Evolutionary conservation across 2,329 filamentous ascomycete species (phyloP), one percentile per base, ranked within the genome.

Genomic region (Pseudogymnoascus sp.): DNA sequence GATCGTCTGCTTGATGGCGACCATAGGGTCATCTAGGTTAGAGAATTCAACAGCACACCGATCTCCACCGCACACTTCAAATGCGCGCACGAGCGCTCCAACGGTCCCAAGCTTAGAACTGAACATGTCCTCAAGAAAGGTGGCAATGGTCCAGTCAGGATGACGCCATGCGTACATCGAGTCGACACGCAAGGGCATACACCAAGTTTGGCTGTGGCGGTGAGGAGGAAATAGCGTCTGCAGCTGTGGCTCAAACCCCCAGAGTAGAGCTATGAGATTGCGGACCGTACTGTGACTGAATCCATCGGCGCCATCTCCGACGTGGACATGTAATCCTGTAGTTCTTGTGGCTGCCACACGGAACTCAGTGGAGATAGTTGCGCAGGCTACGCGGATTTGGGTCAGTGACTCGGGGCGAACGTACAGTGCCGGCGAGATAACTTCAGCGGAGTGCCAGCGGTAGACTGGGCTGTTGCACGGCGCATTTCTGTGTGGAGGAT

Each of bases 241-340:
- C 4, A 75, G 63, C 6, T 68, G 68, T 9, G 61, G 62, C 61
- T 75, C 73, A 62, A 72, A 72, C 0, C 70, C 71, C 40, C 68
- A 68, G 12, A 68, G 61, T 3, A 69, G 46, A 0, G 66, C 67
- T 25, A 73, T 40, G 8, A 75, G 31, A 31, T 73, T 74, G 62
- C 69, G 68, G n/a, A 76, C 38, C 1, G 67, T 67, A 6, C 62
- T 28, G 11, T 70, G 42, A 5, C 61, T 62, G 38, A 73, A 73
- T 0, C 68, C 67, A 3, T 65, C 28, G n/a, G 31, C 40, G 1
- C 66, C 68, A 25, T 72, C 69, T 3, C 72, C 72, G 23, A 75
- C 65, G 60, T 76, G 73, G 16, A 75, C 67, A 56, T 75, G 72
- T 0, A 73, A 34, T 0, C 70, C 72, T 25, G 66, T 67, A 2